A percentile compares a stretch with the other conserved stretches of the same genome.
Evolutionary conservation across 1,139 yeast genomes (phyloP).

Genomic region (Magnusiomyces suaveolens): DNA sequence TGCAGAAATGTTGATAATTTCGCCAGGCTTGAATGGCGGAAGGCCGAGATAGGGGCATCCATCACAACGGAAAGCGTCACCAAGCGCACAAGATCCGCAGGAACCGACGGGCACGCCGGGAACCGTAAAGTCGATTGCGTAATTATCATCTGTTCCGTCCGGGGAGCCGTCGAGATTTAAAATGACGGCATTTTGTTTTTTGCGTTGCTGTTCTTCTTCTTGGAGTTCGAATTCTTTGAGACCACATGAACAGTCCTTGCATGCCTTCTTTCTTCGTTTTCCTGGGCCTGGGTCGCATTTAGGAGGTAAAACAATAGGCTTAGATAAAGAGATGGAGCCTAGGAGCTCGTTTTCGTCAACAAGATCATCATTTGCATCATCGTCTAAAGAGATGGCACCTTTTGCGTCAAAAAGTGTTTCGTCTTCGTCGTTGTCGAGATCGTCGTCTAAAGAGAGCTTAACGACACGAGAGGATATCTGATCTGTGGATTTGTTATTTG

Average conservation of each 20-base stretch:
- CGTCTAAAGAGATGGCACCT: not conserved
- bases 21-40: conserved; percentile 97
- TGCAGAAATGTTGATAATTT: conserved; percentile 37
- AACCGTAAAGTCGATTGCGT: conserved; percentile 89
- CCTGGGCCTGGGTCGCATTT: conserved; percentile 41
- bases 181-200: conserved; percentile 18
- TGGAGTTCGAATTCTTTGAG: conserved; percentile 58
- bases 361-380: conserved; percentile 39
- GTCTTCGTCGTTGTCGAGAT: conserved; percentile 37
- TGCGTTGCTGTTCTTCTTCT: conserved; percentile 27
- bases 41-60: conserved; percentile 95
- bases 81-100: conserved; percentile 92
- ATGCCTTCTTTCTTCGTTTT: conserved; percentile 48
- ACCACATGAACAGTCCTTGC: conserved; percentile 97
- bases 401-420: conserved; percentile 20
- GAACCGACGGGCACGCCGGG: conserved; percentile 86
- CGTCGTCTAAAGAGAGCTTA: conserved; percentile 34
- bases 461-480: conserved; percentile 34
- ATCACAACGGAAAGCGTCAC: conserved; percentile 96
- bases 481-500: conserved; percentile 10
- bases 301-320: conserved; percentile 36
- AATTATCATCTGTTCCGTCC: conserved; percentile 49
- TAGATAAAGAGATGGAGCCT: conserved; percentile 20
- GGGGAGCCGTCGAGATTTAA: conserved; percentile 35
- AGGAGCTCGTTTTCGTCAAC: conserved; percentile 30